Conservation (phyloP, 352 stramenopile genomes). For the Globisporangium paddicum region DNA sequence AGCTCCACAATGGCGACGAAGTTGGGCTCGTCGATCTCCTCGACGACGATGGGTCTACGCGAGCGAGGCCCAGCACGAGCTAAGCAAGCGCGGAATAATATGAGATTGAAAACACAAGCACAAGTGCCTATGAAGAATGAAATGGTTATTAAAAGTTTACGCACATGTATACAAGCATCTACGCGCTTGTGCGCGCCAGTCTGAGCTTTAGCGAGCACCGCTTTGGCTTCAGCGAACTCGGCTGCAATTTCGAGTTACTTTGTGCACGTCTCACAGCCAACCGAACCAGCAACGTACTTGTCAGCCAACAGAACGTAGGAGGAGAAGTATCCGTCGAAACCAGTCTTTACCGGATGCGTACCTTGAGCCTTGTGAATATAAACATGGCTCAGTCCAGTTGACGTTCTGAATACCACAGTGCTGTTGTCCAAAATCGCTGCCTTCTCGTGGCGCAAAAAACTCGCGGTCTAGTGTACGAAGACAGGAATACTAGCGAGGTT, state of each 20-base stretch:
- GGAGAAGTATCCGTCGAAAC: background rate
- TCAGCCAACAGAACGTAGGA: background rate
- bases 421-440: background rate
- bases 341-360: background rate
- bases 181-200: no score
- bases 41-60: background rate
- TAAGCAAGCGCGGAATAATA: no score
- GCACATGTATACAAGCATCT: no score
- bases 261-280: no score
- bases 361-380: background rate
- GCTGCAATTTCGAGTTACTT: no score
- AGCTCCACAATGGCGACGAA: background rate
- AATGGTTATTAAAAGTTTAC: no score
- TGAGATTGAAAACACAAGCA: no score
- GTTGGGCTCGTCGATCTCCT: conserved; percentile 12
- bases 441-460: background rate
- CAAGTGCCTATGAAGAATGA: no score
- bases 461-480: background rate
- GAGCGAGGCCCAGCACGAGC: no score
- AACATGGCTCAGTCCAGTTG: background rate
- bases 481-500: background rate
- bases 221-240: no score
- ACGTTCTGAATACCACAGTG: background rate
- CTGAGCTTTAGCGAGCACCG: no score
- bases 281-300: background rate